Evolutionary conservation across 2,329 filamentous ascomycete genomes (phyloP), one percentile per base, ranked within the genome.

Genomic region (Microdochium bolleyi): DNA sequence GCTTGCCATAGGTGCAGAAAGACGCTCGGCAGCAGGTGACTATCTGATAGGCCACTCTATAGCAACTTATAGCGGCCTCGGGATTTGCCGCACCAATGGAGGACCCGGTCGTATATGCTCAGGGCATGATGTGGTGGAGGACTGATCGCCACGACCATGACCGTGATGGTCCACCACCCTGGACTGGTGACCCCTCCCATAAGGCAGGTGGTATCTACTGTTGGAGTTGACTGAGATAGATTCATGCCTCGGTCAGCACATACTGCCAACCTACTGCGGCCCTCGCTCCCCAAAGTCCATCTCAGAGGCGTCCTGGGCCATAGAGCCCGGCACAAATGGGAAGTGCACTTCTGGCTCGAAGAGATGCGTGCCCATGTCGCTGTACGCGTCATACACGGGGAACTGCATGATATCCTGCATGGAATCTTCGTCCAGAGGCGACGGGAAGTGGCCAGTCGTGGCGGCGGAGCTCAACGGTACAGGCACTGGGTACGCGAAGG

Each of bases 301-400:
- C 8, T 19, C 41, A 5, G 41, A 46, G n/a, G 3, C 19, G 19
- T 46, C 41, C 19, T 21, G n/a, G 10, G 19, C 14, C 41, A 8
- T 19, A 46, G 41, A 46, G 8, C 14, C 19, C 4, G 41, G 41
- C 41, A 46, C 41, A 46, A 46, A 46, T 19, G 41, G 41, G 13
- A 46, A 46, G 41, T 46, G 41, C 41, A 46, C 13, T 11, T 46
- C 41, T 21, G 41, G 41, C 41, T 46, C 41, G 19, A 46, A 46
- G 14, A 46, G 13, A 7, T 46, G 41, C 4, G 16, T 46, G 16
- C 41, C 7, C 10, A 24, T 24, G 41, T 27, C 48, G 59, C 69
- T 54, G 62, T 60, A 56, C 24, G 49, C 27, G 49, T 48, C 53
- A 27, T 21, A 51, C 16, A 51, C 48, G 3, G 53, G 32, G 13